Conservation (phyloP, 129 eudicot genomes). For the Saussurea involucrata region DNA sequence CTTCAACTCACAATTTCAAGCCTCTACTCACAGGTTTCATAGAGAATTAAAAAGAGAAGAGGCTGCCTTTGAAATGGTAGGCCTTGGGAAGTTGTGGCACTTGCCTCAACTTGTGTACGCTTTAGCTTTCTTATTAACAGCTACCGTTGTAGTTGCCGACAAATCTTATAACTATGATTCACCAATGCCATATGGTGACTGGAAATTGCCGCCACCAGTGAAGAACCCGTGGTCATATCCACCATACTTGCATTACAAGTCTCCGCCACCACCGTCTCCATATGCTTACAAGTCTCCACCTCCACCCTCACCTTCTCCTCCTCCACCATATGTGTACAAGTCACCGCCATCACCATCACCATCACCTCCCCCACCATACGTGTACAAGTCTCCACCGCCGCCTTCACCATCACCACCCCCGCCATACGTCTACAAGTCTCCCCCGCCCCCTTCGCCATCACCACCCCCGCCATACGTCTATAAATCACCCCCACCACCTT, state of each 20-base stretch:
- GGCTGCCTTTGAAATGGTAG: slow-evolving; percentile 17
- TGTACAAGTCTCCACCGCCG: slow-evolving; percentile 14
- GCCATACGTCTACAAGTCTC: not conserved
- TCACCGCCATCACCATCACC: slow-evolving; percentile 22
- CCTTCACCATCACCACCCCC: slow-evolving; percentile 22
- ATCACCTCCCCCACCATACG: not conserved
- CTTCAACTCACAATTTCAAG: not conserved
- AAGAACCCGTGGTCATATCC: slow-evolving; percentile 22
- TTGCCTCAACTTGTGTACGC: slow-evolving; percentile 45
- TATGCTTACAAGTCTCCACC: not conserved
- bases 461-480: slow-evolving; percentile 20
- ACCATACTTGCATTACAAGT: slow-evolving; percentile 6
- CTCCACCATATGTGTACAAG: slow-evolving; percentile 1
- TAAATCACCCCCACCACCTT: slow-evolving; percentile 21
- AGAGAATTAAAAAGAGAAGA: not conserved
- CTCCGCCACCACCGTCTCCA: slow-evolving; percentile 19
- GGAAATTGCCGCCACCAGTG: slow-evolving; percentile 23
- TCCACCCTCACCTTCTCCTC: not conserved
- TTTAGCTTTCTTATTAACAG: slow-evolving; percentile 29
- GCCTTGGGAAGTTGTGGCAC: slow-evolving; percentile 25
- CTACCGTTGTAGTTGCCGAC: slow-evolving; percentile 21
- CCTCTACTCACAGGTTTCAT: not conserved
- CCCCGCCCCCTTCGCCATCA: slow-evolving; percentile 21
- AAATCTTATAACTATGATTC: slow-evolving; percentile 11
- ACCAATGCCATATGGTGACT: slow-evolving; percentile 17